Percentiles rank a stretch among this genome's conserved stretches.
These are phyloP conservation scores for Boletus patriciae DNA, from an alignment of 768 basidiomycete genomes.

Conservation along the genomic window DNA sequence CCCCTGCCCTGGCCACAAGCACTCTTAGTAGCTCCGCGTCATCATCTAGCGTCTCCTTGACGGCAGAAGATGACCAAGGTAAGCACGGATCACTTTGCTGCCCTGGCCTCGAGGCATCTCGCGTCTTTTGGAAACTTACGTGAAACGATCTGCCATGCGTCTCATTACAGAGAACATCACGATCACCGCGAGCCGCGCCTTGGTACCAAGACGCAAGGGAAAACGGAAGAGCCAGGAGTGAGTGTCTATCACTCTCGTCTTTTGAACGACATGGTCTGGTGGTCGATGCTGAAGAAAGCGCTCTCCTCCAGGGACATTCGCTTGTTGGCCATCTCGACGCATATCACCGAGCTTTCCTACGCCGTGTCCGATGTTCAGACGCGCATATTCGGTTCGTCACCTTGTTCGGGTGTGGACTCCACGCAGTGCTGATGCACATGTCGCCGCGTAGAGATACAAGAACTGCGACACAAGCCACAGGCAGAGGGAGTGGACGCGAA, in stretches of 20 bases:
- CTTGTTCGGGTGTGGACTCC: conserved; percentile 1
- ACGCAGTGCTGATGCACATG: conserved; percentile 12
- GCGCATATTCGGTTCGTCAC: conserved; percentile 74
- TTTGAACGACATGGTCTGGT: conserved; percentile 26
- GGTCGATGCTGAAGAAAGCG: conserved; percentile 27
- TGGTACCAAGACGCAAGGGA: conserved; percentile 44
- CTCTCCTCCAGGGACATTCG: conserved; percentile 61
- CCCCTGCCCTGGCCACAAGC: conserved; percentile 22
- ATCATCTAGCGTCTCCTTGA: conserved; percentile 54
- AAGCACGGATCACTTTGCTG: conserved; percentile 24
- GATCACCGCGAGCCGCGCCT: conserved; percentile 55
- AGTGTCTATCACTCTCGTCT: conserved; percentile 34
- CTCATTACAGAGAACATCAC: conserved; percentile 64
- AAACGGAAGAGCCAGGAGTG: conserved; percentile 69
- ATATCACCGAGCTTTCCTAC: conserved; percentile 85
- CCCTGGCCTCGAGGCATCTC: conserved; percentile 23
- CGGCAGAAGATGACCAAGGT: conserved; percentile 63
- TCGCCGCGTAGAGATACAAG: conserved; percentile 73
- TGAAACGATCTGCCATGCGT: conserved; percentile 32
- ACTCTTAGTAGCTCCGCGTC: conserved; percentile 31
- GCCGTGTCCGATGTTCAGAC: conserved; percentile 88
- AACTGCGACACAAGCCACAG: conserved; percentile 85
- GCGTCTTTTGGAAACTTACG: conserved; percentile 34
- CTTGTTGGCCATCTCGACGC: conserved; percentile 74
- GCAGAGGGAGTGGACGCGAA: conserved; percentile 50